Base-by-base conservation (phyloP, 148 eudicot genomes). In the Beta vulgaris region DNA sequence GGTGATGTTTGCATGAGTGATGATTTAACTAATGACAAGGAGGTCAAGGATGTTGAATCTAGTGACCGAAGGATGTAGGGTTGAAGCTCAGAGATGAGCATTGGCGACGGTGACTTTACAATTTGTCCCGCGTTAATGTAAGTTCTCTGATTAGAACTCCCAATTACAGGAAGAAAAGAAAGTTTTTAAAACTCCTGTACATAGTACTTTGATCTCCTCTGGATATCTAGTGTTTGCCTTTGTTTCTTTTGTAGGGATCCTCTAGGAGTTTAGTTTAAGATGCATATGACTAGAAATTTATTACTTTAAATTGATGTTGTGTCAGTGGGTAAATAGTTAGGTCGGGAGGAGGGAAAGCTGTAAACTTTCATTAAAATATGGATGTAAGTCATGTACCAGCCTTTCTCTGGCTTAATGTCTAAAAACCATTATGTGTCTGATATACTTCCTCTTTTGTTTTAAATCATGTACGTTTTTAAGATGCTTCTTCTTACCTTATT, bases 71-170 rank as follows among this genome's bases (percentile, higher is more conserved):
- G 44, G 35, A 48, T 42, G 66, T 64, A 74, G 68, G 66, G 57
- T 40, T 61, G 73, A 29, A 42, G 12, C 72, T 73, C 57, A 79
- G 77, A 59, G 85, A 84, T 57, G 79, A 83, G 77, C 80, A 72
- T 84, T 82, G 81, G 73, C 82, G 76, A 69, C 57, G 83, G 82
- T 76, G 88, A 80, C 89, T 73, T 48, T 48, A 19, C 68, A 46
- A 73, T 32, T 65, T 72, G 83, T 83, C 85, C 83, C 83, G 51
- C 59, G 85, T 79, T 79, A 39, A 83, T 80, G 84, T 82, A 78
- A 84, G 83, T 83, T 81, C 77, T 58, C 82, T 75, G 86, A 77
- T 58, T 57, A 57, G 78, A 65, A 42, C 59, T 71, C 43, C 42
- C 55, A 40, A 49, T 62, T 73, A 78, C 75, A 66, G 70, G 78